These are phyloP conservation scores for Chamaecrista fasciculata DNA, from an alignment of 306 rosid genomes.

Conservation along the genomic window DNA sequence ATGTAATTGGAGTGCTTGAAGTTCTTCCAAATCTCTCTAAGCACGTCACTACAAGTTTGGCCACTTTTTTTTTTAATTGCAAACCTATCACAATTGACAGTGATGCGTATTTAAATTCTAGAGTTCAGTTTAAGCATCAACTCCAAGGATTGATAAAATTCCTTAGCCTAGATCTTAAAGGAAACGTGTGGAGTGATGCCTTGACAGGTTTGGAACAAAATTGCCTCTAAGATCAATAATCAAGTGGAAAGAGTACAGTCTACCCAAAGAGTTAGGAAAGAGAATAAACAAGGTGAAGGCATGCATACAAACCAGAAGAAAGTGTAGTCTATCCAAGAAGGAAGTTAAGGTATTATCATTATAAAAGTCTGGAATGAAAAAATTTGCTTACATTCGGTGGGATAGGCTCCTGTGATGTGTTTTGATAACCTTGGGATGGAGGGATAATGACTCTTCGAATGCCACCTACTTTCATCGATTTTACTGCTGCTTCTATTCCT, in stretches of 20 bases:
- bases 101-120: not conserved
- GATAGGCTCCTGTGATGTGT: constrained; percentile 82
- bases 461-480: constrained; percentile 86
- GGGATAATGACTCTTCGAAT: constrained; percentile 79
- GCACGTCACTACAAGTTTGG: not conserved
- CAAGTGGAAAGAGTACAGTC: too few relatives aligned
- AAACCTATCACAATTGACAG: not conserved
- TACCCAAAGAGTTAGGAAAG: not conserved
- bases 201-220: not conserved
- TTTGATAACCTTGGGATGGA: constrained; percentile 89
- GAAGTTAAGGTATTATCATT: constrained; percentile 2
- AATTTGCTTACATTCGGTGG: constrained; percentile 75
- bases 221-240: not conserved
- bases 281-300: not conserved
- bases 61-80: not conserved
- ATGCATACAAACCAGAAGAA: not conserved
- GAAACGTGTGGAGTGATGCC: not conserved
- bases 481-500: constrained; percentile 79
- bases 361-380: constrained; percentile 12
- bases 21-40: not conserved
- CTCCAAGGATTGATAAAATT: not conserved
- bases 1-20: not conserved
- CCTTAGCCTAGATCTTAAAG: not conserved
- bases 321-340: not conserved
- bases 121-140: not conserved